A percentile compares a stretch with the other conserved stretches of the same genome.
phyloP scores from a whole-genome alignment of 805 yeast species.

The Pichia pseudocactophila region DNA sequence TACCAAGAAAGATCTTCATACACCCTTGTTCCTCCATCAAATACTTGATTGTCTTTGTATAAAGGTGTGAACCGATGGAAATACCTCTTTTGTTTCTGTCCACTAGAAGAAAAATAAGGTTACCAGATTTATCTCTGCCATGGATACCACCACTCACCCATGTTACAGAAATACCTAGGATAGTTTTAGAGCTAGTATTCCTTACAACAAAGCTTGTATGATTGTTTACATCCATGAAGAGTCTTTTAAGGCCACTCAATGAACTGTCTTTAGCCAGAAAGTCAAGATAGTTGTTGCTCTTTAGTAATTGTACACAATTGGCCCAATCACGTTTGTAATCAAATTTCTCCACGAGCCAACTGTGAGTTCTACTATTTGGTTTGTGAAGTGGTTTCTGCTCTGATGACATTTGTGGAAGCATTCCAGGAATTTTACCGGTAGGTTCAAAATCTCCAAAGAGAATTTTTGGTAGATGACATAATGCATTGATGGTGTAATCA shows the following conservation, averaged over 20 bases:
- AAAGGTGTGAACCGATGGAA: slow-evolving; percentile 5
- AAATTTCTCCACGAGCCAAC: slow-evolving; percentile 53
- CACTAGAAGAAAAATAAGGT: slow-evolving; percentile 36
- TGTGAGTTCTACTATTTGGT: slow-evolving; percentile 10
- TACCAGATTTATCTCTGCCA: slow-evolving; percentile 26
- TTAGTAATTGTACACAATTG: slow-evolving; percentile 37
- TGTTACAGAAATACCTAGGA: slow-evolving; percentile 47
- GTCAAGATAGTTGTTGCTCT: slow-evolving; percentile 25
- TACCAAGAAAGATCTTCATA: slow-evolving; percentile 42
- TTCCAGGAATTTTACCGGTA: slow-evolving; percentile 50
- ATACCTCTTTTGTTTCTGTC: slow-evolving; percentile 30
- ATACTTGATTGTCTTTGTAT: slow-evolving; percentile 10
- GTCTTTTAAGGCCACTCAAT: slow-evolving; percentile 5
- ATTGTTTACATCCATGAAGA: slow-evolving; percentile 16
- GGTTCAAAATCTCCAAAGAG: slow-evolving; percentile 47
- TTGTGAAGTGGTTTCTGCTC: not conserved
- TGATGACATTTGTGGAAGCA: slow-evolving; percentile 14
- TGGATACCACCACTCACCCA: slow-evolving; percentile 35
- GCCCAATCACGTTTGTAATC: slow-evolving; percentile 46
- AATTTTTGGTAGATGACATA: slow-evolving; percentile 40
- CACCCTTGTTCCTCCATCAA: slow-evolving; percentile 18
- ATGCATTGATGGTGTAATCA: slow-evolving; percentile 47
- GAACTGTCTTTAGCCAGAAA: slow-evolving; percentile 16
- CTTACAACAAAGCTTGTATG: slow-evolving; percentile 50
- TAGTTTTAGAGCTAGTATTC: slow-evolving; percentile 45